phyloP scores from a whole-genome alignment of 129 eudicot species.

The Arctium minus region DNA sequence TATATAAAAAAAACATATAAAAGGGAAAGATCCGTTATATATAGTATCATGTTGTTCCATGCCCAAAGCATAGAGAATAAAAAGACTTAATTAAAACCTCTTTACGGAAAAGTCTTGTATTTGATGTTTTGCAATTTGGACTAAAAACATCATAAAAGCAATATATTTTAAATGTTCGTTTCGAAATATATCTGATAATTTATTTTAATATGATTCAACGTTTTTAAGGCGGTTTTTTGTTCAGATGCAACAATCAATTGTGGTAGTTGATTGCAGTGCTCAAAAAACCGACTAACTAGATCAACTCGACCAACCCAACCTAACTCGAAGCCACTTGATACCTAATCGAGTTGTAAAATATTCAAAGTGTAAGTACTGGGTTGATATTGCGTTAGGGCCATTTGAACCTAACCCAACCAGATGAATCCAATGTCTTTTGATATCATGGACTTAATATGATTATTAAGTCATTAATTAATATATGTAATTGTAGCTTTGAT shows the following conservation, averaged over 20 bases:
- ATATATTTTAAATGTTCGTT: neutral
- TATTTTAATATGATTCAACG: neutral
- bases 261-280: neutral
- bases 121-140: neutral
- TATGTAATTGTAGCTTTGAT: no score
- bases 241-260: neutral
- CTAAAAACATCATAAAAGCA: neutral
- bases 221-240: neutral
- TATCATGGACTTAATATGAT: no score
- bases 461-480: no score
- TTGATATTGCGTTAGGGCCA: no score
- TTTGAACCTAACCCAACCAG: no score
- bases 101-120: neutral
- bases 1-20: neutral
- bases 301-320: no score
- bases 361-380: no score
- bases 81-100: neutral
- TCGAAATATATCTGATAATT: no score
- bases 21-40: neutral
- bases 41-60: neutral
- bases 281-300: no score
- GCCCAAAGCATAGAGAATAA: neutral
- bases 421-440: no score
- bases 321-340: no score
- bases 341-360: no score